phyloP scores from a whole-genome alignment of 805 yeast species.

The Starmera dryadoides region DNA sequence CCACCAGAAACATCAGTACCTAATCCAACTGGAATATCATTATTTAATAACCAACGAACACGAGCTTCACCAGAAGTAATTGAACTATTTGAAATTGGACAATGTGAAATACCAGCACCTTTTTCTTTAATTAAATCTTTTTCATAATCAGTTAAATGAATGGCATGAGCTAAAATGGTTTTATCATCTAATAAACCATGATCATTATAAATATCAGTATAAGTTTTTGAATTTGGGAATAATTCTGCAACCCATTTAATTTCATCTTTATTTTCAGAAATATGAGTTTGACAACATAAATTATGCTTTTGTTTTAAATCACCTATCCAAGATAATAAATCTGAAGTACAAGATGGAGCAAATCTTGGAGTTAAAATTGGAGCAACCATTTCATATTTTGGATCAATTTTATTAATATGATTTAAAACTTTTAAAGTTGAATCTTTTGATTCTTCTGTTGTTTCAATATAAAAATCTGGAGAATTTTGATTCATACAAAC shows the following conservation, averaged over 20 bases:
- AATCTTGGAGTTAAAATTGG: constrained; percentile 91
- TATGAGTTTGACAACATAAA: constrained; percentile 81
- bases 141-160: constrained; percentile 67
- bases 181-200: constrained; percentile 50
- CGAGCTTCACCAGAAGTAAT: constrained; percentile 89
- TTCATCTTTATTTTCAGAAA: constrained; percentile 76
- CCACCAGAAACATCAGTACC: constrained; percentile 84
- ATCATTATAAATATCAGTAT: constrained; percentile 71
- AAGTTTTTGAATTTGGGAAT: constrained; percentile 64
- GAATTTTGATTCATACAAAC: constrained; percentile 89
- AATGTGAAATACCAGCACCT: constrained; percentile 76
- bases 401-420: constrained; percentile 48
- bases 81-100: constrained; percentile 88
- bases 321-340: constrained; percentile 59
- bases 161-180: constrained; percentile 86
- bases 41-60: constrained; percentile 58
- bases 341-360: constrained; percentile 78
- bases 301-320: constrained; percentile 37
- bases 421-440: constrained; percentile 51
- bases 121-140: constrained; percentile 44
- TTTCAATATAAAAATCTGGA: constrained; percentile 63
- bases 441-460: constrained; percentile 42
- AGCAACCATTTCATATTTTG: constrained; percentile 41
- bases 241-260: constrained; percentile 62
- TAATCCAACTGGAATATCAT: constrained; percentile 67